Evolutionary conservation across 73 alveolate genomes (phyloP).

Genomic region (Tetrahymena thermophila): DNA sequence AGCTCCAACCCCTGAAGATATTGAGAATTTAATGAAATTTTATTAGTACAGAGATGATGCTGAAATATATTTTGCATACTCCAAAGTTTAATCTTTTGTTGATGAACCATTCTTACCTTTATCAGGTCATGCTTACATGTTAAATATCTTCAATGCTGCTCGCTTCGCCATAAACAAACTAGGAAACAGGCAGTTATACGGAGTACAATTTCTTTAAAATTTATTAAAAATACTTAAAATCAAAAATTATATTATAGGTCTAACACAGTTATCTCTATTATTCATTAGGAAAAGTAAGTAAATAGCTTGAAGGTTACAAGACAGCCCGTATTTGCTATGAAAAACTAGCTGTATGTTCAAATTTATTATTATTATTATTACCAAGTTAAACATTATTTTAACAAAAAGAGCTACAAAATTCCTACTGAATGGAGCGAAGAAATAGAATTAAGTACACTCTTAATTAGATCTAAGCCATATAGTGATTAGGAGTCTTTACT

Average conservation of each 20-base stretch:
- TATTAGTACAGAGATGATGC: background rate
- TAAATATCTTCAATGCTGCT: constrained; percentile 32
- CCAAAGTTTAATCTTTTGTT: constrained; percentile 13
- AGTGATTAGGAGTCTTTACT: constrained; percentile 11
- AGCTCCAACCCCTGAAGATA: background rate
- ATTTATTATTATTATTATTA: background rate
- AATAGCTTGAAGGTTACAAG: background rate
- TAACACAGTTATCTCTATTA: constrained; percentile 29
- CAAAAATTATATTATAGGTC: background rate
- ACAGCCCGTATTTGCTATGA: constrained; percentile 38
- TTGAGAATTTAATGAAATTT: background rate
- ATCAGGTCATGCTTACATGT: constrained; percentile 18
- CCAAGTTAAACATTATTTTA: background rate
- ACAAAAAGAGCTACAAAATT: constrained; percentile 14
- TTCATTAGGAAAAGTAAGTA: constrained; percentile 12
- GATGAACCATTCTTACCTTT: constrained; percentile 41
- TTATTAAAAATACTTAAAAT: background rate
- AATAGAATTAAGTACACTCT: constrained; percentile 18
- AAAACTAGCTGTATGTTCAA: constrained; percentile 3
- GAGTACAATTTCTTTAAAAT: background rate
- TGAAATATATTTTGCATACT: background rate
- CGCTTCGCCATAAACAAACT: constrained; percentile 10
- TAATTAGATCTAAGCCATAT: constrained; percentile 23
- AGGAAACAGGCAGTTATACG: constrained; percentile 10
- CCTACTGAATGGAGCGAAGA: constrained; percentile 52